Evolutionary conservation across 208 protist genomes (phyloP).

Genomic region (Jaenimonas drosophilae): DNA sequence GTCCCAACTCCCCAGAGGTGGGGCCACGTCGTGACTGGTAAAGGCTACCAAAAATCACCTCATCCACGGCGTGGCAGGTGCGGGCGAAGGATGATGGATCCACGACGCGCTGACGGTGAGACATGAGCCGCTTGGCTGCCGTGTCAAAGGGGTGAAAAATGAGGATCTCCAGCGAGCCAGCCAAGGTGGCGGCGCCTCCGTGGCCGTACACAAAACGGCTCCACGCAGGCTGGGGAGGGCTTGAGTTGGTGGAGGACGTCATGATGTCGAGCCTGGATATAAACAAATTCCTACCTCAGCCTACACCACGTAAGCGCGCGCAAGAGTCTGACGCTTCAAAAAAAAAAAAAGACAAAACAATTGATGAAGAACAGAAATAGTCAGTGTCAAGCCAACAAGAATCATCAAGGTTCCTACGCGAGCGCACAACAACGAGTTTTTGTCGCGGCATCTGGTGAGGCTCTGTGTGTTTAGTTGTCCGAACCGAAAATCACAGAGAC

Average conservation of each 20-base stretch:
- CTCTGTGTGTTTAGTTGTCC: no score
- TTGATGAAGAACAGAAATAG: no score
- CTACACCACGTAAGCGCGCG: no score
- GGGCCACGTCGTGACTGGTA: slow-evolving; percentile 16
- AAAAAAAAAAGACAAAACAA: background rate
- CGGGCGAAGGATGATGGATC: slow-evolving; percentile 14
- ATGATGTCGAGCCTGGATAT: no score
- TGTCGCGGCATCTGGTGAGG: no score
- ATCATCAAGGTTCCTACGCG: no score
- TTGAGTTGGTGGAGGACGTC: no score
- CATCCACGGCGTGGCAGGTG: slow-evolving; percentile 19
- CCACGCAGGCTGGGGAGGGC: slow-evolving; percentile 5
- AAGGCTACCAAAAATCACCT: slow-evolving; percentile 35
- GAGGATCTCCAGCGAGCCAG: slow-evolving; percentile 57
- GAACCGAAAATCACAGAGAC: no score
- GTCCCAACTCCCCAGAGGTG: slow-evolving; percentile 1
- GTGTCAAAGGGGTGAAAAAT: slow-evolving; percentile 87
- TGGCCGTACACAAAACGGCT: slow-evolving; percentile 25
- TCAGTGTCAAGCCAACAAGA: no score
- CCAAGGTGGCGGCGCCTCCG: slow-evolving; percentile 46
- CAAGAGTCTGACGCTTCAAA: no score
- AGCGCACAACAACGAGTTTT: no score
- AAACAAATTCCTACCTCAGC: no score
- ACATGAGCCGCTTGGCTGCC: slow-evolving; percentile 78
- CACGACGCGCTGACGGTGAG: slow-evolving; percentile 37